These are phyloP conservation scores for Sclerotinia glacialis DNA, from an alignment of 2,329 filamentous ascomycete species.

Conservation along the genomic window DNA sequence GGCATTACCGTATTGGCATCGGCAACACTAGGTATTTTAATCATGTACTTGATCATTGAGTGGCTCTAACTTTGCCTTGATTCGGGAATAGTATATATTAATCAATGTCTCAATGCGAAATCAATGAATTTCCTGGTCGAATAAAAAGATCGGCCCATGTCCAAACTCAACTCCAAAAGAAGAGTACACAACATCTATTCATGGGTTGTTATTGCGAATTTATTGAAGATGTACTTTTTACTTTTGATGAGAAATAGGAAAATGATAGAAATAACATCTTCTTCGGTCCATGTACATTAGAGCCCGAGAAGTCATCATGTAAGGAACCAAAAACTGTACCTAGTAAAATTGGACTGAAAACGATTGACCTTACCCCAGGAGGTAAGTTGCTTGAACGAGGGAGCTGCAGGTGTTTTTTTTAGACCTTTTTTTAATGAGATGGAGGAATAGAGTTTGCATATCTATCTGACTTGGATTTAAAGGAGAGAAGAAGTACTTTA, in stretches of 20 bases:
- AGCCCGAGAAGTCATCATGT: not conserved
- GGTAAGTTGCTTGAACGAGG: not conserved
- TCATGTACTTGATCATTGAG: not conserved
- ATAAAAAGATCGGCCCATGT: not conserved
- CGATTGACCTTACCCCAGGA: not conserved
- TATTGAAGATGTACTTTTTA: not conserved
- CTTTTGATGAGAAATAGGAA: not conserved
- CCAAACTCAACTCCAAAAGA: not conserved
- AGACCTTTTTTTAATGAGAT: no score
- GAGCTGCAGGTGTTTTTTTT: not conserved
- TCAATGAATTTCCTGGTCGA: not conserved
- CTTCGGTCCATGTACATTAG: no score
- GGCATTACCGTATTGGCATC: not conserved
- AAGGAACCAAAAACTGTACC: not conserved
- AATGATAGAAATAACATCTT: not conserved
- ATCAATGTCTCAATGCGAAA: not conserved
- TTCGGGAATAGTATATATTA: not conserved
- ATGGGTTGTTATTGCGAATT: not conserved
- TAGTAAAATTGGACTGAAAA: conserved; percentile 2
- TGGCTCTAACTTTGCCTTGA: not conserved
- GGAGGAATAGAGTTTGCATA: no score
- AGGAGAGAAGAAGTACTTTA: not conserved
- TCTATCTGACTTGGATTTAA: not conserved
- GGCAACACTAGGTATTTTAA: not conserved
- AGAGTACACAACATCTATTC: not conserved